A percentile compares a stretch with the other conserved stretches of the same genome.
Conservation (phyloP, 2,329 filamentous ascomycete species). For the Orbilia brochopaga region DNA sequence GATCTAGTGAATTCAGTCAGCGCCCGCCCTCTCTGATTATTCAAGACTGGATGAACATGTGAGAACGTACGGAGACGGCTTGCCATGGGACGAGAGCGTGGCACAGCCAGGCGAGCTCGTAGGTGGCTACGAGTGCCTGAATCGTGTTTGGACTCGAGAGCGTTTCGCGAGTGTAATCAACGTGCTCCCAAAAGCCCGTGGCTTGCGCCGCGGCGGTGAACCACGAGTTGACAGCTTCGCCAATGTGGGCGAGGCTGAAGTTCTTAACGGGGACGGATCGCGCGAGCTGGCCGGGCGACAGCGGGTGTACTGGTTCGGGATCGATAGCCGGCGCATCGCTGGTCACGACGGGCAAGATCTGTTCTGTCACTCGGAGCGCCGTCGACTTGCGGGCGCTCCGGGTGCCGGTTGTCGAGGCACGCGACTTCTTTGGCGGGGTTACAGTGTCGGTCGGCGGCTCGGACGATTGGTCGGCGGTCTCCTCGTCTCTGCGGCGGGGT, state of each 20-base stretch:
- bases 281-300: constrained; percentile 37
- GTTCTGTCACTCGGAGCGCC: constrained; percentile 1
- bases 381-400: constrained; percentile 37
- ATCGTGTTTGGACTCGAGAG: constrained; percentile 41
- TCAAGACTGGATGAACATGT: background rate
- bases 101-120: constrained; percentile 44
- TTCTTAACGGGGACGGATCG: constrained; percentile 38
- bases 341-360: background rate
- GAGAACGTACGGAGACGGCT: constrained; percentile 38
- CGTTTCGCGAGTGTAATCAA: constrained; percentile 43
- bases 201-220: constrained; percentile 40
- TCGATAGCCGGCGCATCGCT: constrained; percentile 23
- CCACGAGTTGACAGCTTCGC: constrained; percentile 31
- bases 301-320: constrained; percentile 29
- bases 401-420: background rate
- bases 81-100: constrained; percentile 44
- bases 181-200: constrained; percentile 44
- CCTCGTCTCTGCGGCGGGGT: constrained; percentile 24
- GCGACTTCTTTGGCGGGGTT: constrained; percentile 37
- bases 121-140: constrained; percentile 35
- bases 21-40: background rate
- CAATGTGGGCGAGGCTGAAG: constrained; percentile 35
- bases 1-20: constrained; percentile 13
- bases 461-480: constrained; percentile 30
- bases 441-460: constrained; percentile 38